phyloP scores from a whole-genome alignment of 768 basidiomycete species.

The Ephemerocybe angulata region DNA sequence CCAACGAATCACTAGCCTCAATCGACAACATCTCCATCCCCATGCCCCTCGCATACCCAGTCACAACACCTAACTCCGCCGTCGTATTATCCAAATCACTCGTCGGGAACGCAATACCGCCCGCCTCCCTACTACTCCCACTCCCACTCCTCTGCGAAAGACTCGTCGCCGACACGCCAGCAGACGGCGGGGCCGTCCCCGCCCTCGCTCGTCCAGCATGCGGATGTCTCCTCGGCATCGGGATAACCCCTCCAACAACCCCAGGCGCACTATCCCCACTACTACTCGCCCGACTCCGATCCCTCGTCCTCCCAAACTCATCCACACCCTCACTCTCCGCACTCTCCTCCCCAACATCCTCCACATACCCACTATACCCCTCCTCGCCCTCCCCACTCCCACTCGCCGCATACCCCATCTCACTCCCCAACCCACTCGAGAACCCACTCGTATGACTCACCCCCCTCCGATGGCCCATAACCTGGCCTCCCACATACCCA shows the following conservation, averaged over 20 bases:
- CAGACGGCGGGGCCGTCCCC: slow-evolving; percentile 13
- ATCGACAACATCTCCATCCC: slow-evolving; percentile 9
- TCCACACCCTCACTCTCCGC: background rate
- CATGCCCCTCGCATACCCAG: slow-evolving; percentile 7
- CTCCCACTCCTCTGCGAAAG: too few relatives aligned
- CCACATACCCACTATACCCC: background rate
- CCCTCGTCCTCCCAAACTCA: background rate
- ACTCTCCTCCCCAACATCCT: background rate
- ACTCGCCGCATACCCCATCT: slow-evolving; percentile 9
- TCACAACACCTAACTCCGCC: slow-evolving; percentile 1
- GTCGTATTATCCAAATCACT: slow-evolving; percentile 14
- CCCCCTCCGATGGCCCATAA: slow-evolving; percentile 6
- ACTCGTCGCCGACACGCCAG: slow-evolving; percentile 7
- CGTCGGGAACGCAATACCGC: slow-evolving; percentile 30
- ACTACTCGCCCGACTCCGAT: slow-evolving; percentile 28
- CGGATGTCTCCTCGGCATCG: slow-evolving; percentile 43
- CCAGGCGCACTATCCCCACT: slow-evolving; percentile 17
- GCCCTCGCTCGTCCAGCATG: slow-evolving; percentile 11
- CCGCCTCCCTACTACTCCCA: slow-evolving; percentile 15
- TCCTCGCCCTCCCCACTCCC: slow-evolving; percentile 9
- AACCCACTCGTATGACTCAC: slow-evolving; percentile 7
- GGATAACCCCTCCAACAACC: slow-evolving; percentile 26
- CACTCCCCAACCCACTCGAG: slow-evolving; percentile 1
- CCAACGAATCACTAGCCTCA: slow-evolving; percentile 6
- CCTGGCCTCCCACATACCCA: too few relatives aligned